phyloP scores from a whole-genome alignment of 2,329 filamentous ascomycete genomes.

The Botrytis cinerea region DNA sequence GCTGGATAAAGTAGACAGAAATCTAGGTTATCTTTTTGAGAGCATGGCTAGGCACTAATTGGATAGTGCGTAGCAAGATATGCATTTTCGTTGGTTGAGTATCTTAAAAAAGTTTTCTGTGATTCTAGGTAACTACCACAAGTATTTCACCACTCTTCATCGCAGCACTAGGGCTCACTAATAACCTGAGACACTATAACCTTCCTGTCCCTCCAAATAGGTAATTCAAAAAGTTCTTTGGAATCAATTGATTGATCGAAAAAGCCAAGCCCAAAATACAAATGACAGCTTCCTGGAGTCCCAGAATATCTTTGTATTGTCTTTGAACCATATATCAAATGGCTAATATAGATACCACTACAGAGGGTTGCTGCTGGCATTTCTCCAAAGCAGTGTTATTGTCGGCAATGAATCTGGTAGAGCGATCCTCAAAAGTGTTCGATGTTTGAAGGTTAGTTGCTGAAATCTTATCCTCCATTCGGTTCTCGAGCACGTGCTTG shows the following conservation, averaged over 20 bases:
- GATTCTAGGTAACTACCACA: background rate
- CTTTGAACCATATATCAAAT: background rate
- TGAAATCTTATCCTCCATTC: background rate
- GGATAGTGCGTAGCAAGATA: background rate
- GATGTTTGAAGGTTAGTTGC: background rate
- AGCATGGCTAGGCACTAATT: background rate
- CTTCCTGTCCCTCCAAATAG: background rate
- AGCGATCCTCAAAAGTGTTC: rapidly evolving
- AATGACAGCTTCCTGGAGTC: background rate
- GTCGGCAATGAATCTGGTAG: background rate
- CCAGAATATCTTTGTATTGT: background rate
- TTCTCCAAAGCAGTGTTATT: background rate
- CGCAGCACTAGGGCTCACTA: background rate
- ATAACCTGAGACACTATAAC: background rate
- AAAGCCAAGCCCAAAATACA: rapidly evolving
- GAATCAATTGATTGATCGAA: background rate
- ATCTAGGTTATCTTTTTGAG: background rate
- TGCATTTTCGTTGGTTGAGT: background rate
- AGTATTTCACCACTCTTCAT: background rate
- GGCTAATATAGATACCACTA: background rate
- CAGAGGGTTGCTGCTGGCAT: background rate
- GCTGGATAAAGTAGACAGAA: background rate
- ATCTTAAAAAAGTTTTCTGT: background rate
- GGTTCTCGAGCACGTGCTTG: background rate
- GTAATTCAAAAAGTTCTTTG: background rate